Conservation (phyloP, 1,139 yeast species). For the Candida sp. region DNA sequence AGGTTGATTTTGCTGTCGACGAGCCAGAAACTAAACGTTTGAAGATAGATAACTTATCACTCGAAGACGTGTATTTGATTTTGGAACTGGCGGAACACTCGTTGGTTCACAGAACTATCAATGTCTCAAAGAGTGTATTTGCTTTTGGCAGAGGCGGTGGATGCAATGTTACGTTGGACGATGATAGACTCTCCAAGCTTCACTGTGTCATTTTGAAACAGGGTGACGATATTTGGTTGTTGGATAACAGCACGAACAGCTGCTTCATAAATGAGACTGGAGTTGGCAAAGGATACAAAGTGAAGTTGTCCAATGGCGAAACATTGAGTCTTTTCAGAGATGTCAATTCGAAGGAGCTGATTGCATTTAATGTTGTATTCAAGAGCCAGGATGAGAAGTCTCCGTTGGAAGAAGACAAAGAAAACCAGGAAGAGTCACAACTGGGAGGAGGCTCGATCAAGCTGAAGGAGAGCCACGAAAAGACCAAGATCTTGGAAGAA, state of each 20-base stretch:
- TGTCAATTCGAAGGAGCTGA: slow-evolving; percentile 47
- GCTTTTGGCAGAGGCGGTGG: slow-evolving; percentile 68
- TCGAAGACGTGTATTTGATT: slow-evolving; percentile 18
- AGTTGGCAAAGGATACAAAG: slow-evolving; percentile 67
- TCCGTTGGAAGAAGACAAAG: neutral
- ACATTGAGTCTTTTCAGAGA: slow-evolving; percentile 68
- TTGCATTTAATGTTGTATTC: slow-evolving; percentile 56
- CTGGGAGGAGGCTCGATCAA: neutral
- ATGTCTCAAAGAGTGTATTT: slow-evolving; percentile 65
- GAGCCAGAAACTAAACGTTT: slow-evolving; percentile 5
- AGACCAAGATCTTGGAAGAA: too few species aligned
- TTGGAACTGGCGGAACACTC: slow-evolving; percentile 35
- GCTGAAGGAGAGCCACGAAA: neutral
- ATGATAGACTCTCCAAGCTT: slow-evolving; percentile 78
- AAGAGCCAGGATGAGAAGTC: neutral
- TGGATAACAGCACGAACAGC: slow-evolving; percentile 81
- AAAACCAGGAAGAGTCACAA: neutral
- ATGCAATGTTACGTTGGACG: slow-evolving; percentile 63
- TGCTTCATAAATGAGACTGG: slow-evolving; percentile 68
- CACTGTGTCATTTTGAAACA: slow-evolving; percentile 75
- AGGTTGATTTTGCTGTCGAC: slow-evolving; percentile 13
- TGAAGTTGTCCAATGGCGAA: slow-evolving; percentile 67
- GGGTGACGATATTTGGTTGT: slow-evolving; percentile 78
- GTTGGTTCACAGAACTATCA: slow-evolving; percentile 44
- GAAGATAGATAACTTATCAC: slow-evolving; percentile 2